These are phyloP conservation scores for Populus euphratica DNA, from an alignment of 345 rosid species.

Conservation along the genomic window DNA sequence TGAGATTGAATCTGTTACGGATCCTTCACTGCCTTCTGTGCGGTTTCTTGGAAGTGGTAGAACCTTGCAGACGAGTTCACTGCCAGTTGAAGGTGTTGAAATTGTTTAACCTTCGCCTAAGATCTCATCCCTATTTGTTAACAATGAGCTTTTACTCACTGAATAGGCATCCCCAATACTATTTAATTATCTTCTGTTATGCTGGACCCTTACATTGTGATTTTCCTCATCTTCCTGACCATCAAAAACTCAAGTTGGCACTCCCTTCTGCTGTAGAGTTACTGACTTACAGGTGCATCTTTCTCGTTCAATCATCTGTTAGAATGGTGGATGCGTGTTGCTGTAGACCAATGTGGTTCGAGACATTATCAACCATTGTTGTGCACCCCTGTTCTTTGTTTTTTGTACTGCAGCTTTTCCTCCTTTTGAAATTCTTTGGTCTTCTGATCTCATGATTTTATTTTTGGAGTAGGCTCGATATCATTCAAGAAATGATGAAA, in stretches of 20 bases:
- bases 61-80: slow-evolving; percentile 71
- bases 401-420: neutral
- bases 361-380: slow-evolving; percentile 5
- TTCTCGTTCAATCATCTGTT: neutral
- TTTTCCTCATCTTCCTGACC: neutral
- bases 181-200: neutral
- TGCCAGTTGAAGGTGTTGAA: slow-evolving; percentile 64
- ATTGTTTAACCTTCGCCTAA: slow-evolving; percentile 35
- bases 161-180: no score
- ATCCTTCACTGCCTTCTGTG: slow-evolving; percentile 78
- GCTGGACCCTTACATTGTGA: neutral
- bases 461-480: neutral
- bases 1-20: slow-evolving; percentile 83
- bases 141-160: no score
- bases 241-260: neutral
- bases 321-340: slow-evolving; percentile 8
- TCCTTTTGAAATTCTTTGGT: slow-evolving; percentile 1
- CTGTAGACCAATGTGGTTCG: neutral
- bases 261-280: neutral
- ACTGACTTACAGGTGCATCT: neutral
- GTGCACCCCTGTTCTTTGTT: slow-evolving; percentile 2
- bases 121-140: neutral
- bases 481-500: slow-evolving; percentile 15
- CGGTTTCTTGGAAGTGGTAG: slow-evolving; percentile 71
- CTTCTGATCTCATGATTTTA: slow-evolving; percentile 16